A percentile compares a stretch with the other conserved stretches of the same genome.
Conservation (phyloP, 2,329 filamentous ascomycete species). For the Pseudocercospora crystallina region DNA sequence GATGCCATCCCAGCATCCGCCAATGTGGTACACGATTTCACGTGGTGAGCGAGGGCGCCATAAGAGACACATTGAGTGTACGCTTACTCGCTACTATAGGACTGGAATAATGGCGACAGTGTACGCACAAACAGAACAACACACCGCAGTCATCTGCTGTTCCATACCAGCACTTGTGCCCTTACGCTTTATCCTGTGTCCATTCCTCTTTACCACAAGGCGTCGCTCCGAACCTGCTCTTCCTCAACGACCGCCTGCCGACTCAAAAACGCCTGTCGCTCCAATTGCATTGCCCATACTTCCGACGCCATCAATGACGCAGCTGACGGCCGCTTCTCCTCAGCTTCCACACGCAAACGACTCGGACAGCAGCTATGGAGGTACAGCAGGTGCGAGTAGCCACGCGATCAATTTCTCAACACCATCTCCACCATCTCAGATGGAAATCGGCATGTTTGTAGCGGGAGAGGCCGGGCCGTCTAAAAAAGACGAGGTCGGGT, state of each 20-base stretch:
- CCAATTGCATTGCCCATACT: slow-evolving; percentile 1
- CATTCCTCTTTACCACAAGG: slow-evolving; percentile 1
- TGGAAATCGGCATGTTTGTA: too few species aligned
- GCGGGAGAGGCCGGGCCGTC: too few species aligned
- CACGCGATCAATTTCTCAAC: too few species aligned
- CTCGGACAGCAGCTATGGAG: too few species aligned
- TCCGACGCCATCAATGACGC: slow-evolving; percentile 4
- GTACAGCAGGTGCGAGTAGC: too few species aligned
- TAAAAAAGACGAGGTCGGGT: too few species aligned
- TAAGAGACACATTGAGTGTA: neutral
- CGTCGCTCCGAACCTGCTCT: neutral
- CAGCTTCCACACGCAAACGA: too few species aligned
- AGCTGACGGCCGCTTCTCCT: neutral
- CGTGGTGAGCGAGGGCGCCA: neutral
- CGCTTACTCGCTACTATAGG: neutral
- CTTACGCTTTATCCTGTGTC: slow-evolving; percentile 6
- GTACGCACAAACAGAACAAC: slow-evolving; percentile 4
- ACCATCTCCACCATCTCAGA: too few species aligned
- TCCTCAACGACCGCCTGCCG: neutral
- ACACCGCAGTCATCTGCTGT: slow-evolving; percentile 7
- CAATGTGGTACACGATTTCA: slow-evolving; percentile 8
- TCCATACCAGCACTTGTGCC: slow-evolving; percentile 8
- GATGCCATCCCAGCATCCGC: slow-evolving; percentile 6
- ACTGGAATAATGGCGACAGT: neutral
- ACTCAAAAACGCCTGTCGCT: neutral